Evolutionary conservation across 192 early-diverging fungal genomes (phyloP).

Genomic region (Backusella sp.): DNA sequence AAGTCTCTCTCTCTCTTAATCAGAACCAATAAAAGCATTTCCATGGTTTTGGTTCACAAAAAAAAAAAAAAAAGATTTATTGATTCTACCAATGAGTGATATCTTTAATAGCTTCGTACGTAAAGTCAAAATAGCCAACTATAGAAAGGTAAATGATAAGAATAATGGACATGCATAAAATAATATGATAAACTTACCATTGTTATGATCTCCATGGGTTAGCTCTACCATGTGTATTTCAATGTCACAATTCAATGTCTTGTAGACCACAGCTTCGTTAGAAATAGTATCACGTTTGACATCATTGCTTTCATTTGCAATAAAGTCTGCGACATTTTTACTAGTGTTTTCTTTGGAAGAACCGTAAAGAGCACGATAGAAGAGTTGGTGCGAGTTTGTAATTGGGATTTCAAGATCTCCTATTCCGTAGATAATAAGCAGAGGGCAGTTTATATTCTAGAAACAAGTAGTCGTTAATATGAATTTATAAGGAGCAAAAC

Average conservation of each 20-base stretch:
- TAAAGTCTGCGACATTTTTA: background rate
- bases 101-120: conserved; percentile 24
- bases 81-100: conserved; percentile 10
- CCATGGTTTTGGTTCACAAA: background rate
- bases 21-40: conserved; percentile 12
- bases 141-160: background rate
- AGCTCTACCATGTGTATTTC: conserved; percentile 17
- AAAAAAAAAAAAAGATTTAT: background rate
- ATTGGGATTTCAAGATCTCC: conserved; percentile 35
- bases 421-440: conserved; percentile 29
- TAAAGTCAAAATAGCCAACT: conserved; percentile 39
- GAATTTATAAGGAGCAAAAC: background rate
- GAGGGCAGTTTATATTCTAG: conserved; percentile 30
- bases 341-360: background rate
- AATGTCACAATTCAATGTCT: background rate
- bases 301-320: conserved; percentile 5
- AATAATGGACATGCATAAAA: no score
- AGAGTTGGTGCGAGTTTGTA: conserved; percentile 28
- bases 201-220: conserved; percentile 33
- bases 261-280: conserved; percentile 27
- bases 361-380: conserved; percentile 27
- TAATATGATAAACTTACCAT: conserved; percentile 20
- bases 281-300: conserved; percentile 2
- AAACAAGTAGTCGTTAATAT: background rate
- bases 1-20: background rate